Base-by-base conservation (phyloP, 306 rosid genomes). In the Dryas drummondii region DNA sequence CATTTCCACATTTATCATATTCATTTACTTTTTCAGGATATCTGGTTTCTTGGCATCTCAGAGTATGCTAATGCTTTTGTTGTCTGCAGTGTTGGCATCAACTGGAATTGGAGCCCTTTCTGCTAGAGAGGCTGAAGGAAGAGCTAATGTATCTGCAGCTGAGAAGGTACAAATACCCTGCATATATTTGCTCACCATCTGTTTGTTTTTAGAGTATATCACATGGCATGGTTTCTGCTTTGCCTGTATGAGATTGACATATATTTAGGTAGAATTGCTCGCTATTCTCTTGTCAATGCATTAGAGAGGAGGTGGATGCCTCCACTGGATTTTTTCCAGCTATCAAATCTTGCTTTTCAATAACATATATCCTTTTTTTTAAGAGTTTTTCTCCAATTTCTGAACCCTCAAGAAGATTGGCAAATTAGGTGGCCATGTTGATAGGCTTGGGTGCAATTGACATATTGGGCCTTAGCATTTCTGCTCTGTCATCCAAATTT, bases 91-190 rank as follows among this genome's bases (percentile, higher is more conserved):
- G 84, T 80, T 94, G 93, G 96, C 99, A 51, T 94, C 99, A 81
- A 72, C 82, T 71, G 97, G 99, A 71, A 88, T 94, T 80, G 96
- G 97, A 44, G 91, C 97, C 11, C 97, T 94, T 67, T 90, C 97
- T 80, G 91, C 92, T 32, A 86, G 97, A 55, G 97, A 94, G 88
- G 99, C 99, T 41, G 99, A 92, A 82, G 99, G 99, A 66, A 86
- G 97, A 86, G 89, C 97, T 68, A 94, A 92, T 84, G 77, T 88
- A 62, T 86, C 99, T 77, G 81, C 97, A 0, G 92, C 93, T 71
- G 99, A 92, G 73, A 94, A 92, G 98, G 98, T 94, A 90, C 75
- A 22, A 6, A 41, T 42, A 56, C 45, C 46, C 51, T 8, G 16
- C 22, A 40, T 47, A 57, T 47, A 75, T 16, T 75, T 83, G 81